Evolutionary conservation across 2,329 filamentous ascomycete genomes (phyloP), one percentile per base, ranked within the genome.

Genomic region (Phoma sp.): DNA sequence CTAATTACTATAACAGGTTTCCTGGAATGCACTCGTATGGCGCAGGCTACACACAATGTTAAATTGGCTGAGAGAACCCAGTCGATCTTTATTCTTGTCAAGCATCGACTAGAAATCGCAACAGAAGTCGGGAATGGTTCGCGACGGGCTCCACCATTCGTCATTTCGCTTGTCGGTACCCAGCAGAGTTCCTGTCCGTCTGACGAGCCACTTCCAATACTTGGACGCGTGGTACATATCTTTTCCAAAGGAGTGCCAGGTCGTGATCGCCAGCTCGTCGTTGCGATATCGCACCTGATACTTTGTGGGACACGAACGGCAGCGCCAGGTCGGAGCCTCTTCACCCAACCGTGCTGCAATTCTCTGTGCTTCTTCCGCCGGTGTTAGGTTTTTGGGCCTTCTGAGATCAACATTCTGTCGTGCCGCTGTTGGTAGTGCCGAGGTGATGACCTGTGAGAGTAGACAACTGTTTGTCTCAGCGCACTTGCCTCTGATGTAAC

Each of bases 61-160:
- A 1, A 2, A 29, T 29, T 29, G 27, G 27, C 27, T 29, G 6
- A 29, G 6, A 29, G 6, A 9, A 29, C 27, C 6, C 9, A 6
- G 9, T 7, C 27, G 27, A 29, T 7, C 27, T 29, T 18, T 18
- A 2, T 18, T 18, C 27, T 29, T 7, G 27, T 9, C 6, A 9
- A 7, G 9, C 6, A 29, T 29, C 27, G 6, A 29, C 27, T 29
- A 6, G 9, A 9, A 7, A 7, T 29, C 27, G 9, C 27, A 29
- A 29, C 6, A 6, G 13, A 33, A 33, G 13, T 33, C 32, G 7
- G 32, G 32, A 9, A 33, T 13, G 32, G 32, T 33, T 13, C 32
- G 9, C 32, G 32, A 33, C 32, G 32, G 32, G n/a, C 47, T 50
- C 47, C 39, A 43, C 39, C 39, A 50, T 32, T 43, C 47, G 36